Percentiles rank a stretch among this genome's conserved stretches.
phyloP scores from a whole-genome alignment of 306 rosid species.

The Vigna nakashimae region DNA sequence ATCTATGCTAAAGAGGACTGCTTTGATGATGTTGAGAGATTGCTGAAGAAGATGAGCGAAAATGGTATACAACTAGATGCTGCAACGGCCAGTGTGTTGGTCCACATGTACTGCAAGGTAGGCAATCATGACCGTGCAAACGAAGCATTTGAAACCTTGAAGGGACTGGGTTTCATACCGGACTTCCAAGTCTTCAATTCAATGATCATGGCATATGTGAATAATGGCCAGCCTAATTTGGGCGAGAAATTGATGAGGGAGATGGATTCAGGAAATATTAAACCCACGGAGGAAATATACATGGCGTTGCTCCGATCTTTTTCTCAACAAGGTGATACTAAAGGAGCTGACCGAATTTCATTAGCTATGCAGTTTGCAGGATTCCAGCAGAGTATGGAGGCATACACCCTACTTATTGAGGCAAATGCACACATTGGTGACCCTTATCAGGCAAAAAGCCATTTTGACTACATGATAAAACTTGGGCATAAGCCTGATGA shows the following conservation, averaged over 20 bases:
- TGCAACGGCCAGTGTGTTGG: constrained; percentile 57
- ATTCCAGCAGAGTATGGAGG: constrained; percentile 57
- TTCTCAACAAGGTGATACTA: constrained; percentile 56
- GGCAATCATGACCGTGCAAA: constrained; percentile 71
- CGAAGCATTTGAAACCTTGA: constrained; percentile 70
- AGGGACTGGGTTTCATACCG: constrained; percentile 71
- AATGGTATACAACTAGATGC: constrained; percentile 65
- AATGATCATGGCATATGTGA: constrained; percentile 77
- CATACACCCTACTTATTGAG: constrained; percentile 72
- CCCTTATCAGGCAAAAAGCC: constrained; percentile 64
- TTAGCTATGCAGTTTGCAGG: constrained; percentile 71
- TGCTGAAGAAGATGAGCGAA: constrained; percentile 75
- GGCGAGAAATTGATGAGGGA: constrained; percentile 66
- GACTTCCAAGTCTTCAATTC: constrained; percentile 65
- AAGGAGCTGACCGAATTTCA: constrained; percentile 59
- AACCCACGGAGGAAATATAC: constrained; percentile 67
- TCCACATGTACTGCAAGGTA: constrained; percentile 83
- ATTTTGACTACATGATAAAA: constrained; percentile 69
- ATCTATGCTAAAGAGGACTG: constrained; percentile 68
- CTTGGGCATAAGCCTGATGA: constrained; percentile 78
- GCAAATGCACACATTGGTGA: constrained; percentile 56
- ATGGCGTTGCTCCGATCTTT: constrained; percentile 70
- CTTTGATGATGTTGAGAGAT: constrained; percentile 76
- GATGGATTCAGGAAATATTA: constrained; percentile 69
- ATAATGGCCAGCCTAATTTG: constrained; percentile 59